These are phyloP conservation scores for Filosporella fistucella DNA, from an alignment of 495 filamentous ascomycete genomes.

Conservation along the genomic window DNA sequence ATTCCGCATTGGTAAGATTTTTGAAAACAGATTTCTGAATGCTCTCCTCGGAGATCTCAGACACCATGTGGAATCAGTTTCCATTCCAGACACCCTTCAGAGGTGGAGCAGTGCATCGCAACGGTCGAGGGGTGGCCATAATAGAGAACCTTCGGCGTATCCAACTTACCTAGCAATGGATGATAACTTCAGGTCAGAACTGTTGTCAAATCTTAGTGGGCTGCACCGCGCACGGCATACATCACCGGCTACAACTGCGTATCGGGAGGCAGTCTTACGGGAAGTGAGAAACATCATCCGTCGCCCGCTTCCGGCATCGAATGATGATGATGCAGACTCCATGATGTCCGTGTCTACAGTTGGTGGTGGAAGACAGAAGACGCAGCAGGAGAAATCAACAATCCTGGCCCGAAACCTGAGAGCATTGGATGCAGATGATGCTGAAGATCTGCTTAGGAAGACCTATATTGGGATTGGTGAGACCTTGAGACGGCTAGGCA, in stretches of 20 bases:
- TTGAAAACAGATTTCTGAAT: conserved; percentile 76
- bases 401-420: conserved; percentile 89
- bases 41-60: conserved; percentile 75
- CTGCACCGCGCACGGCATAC: conserved; percentile 75
- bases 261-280: conserved; percentile 79
- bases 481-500: conserved; percentile 74
- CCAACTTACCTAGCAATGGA: conserved; percentile 72
- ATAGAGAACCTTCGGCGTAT: conserved; percentile 57
- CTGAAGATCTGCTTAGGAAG: conserved; percentile 76
- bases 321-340: conserved; percentile 89
- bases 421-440: conserved; percentile 74
- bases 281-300: conserved; percentile 88
- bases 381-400: conserved; percentile 83
- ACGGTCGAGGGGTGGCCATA: conserved; percentile 56
- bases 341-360: conserved; percentile 83
- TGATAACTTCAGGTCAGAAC: conserved; percentile 59
- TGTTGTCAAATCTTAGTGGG: conserved; percentile 67
- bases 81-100: conserved; percentile 66
- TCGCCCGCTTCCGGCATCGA: conserved; percentile 80
- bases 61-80: conserved; percentile 74
- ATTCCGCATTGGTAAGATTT: conserved; percentile 77
- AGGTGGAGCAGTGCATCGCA: conserved; percentile 60
- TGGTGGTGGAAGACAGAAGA: conserved; percentile 59
- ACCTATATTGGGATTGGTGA: conserved; percentile 88
- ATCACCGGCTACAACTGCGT: conserved; percentile 73